Base-by-base conservation (phyloP, 345 rosid genomes). In the Eutrema yunnanense region DNA sequence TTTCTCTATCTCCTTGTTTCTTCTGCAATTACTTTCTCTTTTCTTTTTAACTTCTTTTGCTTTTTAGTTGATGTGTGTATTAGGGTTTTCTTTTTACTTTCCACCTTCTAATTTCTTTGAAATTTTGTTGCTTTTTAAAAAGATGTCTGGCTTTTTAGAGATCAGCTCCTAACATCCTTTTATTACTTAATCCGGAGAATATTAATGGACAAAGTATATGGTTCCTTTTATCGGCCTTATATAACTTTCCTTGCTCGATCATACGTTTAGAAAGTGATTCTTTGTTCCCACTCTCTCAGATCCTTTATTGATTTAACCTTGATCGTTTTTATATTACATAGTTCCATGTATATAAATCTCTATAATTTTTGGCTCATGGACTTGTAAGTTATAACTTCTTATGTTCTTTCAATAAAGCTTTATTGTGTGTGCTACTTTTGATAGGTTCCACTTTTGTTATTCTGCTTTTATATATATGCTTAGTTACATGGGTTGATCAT, bases 11-110 rank as follows among this genome's bases (percentile, higher is more conserved):
- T 70, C 53, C 53, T 76, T 76, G 79, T 70, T 70, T 76, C 75
- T 76, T 76, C 79, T 76, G 79, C 71, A 76, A 62, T 43, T 69
- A 47, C 75, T 70, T 70, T 69, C 71, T 69, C 60, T 49, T 41
- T 40, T 33, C 9, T 6, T 13, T 56, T 33, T 22, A 62, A 32
- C 49, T 54, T 42, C 57, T 67, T 74, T 67, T 40, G 46, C 61
- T 55, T 75, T 72, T 69, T 42, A 51, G 30, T 69, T 69, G 42
- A 12, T 62, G 71, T 56, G 71, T 70, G 63, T 70, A 75, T 69
- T 69, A 69, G 75, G 68, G 60, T 8, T 76, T 60, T 41, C 19
- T 26, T 49, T 59, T 54, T 69, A 69, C 53, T 75, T 69, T 76
- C 63, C 75, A 76, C 65, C 79, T 54, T 62, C 73, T 67, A 40